These are phyloP conservation scores for Fonsecaea erecta DNA, from an alignment of 2,329 filamentous ascomycete species.

Conservation along the genomic window DNA sequence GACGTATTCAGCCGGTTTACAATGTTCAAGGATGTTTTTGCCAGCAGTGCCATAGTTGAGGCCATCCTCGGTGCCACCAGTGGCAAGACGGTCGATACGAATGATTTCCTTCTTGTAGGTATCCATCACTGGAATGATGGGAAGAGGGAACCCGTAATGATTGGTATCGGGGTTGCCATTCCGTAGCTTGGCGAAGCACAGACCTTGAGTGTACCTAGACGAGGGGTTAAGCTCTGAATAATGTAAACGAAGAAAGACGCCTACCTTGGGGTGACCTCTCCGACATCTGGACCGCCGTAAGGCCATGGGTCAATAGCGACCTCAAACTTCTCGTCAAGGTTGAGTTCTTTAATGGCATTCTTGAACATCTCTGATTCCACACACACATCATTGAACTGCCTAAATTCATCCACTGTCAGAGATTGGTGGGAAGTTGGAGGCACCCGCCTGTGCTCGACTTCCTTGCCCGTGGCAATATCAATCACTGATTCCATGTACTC, in stretches of 20 bases:
- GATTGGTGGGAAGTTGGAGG: conserved; percentile 55
- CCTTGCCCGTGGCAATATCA: conserved; percentile 50
- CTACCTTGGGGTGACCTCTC: conserved; percentile 56
- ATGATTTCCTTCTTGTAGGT: conserved; percentile 59
- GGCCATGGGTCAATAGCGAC: conserved; percentile 62
- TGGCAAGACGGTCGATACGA: conserved; percentile 62
- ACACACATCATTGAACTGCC: conserved; percentile 54
- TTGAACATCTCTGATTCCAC: conserved; percentile 59
- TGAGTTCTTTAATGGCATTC: conserved; percentile 56
- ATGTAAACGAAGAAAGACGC: not conserved
- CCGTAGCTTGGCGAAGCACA: conserved; percentile 57
- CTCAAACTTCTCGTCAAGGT: conserved; percentile 60
- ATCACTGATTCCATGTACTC: conserved; percentile 61
- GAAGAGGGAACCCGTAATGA: conserved; percentile 66
- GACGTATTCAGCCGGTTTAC: conserved; percentile 57
- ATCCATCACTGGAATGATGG: conserved; percentile 64
- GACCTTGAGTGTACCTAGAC: conserved; percentile 57
- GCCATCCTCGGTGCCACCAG: conserved; percentile 55
- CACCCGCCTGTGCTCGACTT: conserved; percentile 51
- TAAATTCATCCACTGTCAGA: conserved; percentile 56
- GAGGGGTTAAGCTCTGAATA: conserved; percentile 14
- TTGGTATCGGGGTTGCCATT: conserved; percentile 61
- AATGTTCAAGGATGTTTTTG: conserved; percentile 57
- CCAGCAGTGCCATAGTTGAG: conserved; percentile 48
- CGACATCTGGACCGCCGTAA: conserved; percentile 58